Conservation (phyloP, 345 rosid genomes). For the Dipteronia sinensis region DNA sequence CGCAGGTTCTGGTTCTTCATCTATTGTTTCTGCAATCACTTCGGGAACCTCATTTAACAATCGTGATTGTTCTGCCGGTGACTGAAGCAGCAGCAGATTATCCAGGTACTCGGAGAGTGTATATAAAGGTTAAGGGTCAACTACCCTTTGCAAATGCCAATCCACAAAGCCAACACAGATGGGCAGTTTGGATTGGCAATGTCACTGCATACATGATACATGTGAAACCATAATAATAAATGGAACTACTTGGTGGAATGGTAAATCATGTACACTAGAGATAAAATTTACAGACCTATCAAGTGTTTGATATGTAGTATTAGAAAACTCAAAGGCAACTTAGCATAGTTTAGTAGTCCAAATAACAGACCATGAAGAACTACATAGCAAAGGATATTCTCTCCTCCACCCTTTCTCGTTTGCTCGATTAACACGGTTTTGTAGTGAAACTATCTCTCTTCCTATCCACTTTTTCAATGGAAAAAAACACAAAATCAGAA, state of each 20-base stretch:
- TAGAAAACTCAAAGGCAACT: background rate
- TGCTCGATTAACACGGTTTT: conserved; percentile 40
- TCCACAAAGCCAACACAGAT: background rate
- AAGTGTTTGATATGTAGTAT: background rate
- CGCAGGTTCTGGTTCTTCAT: conserved; percentile 16
- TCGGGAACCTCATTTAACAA: conserved; percentile 44
- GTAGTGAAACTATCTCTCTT: conserved; percentile 38
- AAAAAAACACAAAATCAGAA: background rate
- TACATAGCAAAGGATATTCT: conserved; percentile 57
- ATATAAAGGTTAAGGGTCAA: conserved; percentile 28
- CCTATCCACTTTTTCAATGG: conserved; percentile 45
- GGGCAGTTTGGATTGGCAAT: background rate
- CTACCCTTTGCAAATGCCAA: conserved; percentile 4
- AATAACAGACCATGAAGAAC: background rate
- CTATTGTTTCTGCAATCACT: conserved; percentile 40
- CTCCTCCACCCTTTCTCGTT: conserved; percentile 70
- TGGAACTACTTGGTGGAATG: background rate
- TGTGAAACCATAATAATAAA: background rate
- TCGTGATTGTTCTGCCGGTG: conserved; percentile 47
- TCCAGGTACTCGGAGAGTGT: conserved; percentile 40
- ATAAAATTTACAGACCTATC: background rate
- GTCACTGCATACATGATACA: background rate
- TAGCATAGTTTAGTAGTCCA: background rate
- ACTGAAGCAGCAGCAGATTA: conserved; percentile 38
- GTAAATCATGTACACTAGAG: background rate